phyloP scores from a whole-genome alignment of 345 rosid genomes.

The Crucihimalaya himalaica region DNA sequence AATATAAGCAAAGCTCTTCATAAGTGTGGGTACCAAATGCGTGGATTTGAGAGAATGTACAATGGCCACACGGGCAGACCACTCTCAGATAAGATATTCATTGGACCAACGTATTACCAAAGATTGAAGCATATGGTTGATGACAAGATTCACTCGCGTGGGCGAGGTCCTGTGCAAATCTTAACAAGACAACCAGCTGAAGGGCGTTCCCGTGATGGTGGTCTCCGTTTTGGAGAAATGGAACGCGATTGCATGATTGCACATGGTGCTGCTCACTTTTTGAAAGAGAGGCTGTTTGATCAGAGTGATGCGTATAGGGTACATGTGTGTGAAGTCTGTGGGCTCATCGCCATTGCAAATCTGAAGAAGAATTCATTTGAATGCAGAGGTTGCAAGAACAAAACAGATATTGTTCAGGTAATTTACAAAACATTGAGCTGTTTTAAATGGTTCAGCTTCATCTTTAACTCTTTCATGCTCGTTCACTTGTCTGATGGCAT shows the following conservation, averaged over 20 bases:
- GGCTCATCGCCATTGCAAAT: conserved; percentile 91
- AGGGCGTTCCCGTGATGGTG: conserved; percentile 98
- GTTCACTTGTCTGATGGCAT: conserved; percentile 13
- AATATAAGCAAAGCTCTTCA: conserved; percentile 98
- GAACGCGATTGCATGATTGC: conserved; percentile 99
- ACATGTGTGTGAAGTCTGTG: conserved; percentile 90
- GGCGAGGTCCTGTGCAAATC: conserved; percentile 95
- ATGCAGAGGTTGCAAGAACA: conserved; percentile 97
- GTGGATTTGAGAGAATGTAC: conserved; percentile 97
- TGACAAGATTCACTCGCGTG: conserved; percentile 98
- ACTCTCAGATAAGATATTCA: conserved; percentile 87
- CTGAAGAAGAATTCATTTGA: conserved; percentile 89
- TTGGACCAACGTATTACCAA: conserved; percentile 97
- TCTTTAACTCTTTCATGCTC: neutral
- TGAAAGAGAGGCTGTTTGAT: conserved; percentile 94
- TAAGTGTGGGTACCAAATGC: conserved; percentile 98
- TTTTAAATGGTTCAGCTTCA: neutral
- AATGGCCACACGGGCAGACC: conserved; percentile 95
- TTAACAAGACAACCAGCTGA: conserved; percentile 98
- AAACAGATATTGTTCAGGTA: conserved; percentile 93
- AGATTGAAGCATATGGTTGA: conserved; percentile 98
- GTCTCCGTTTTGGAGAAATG: conserved; percentile 97
- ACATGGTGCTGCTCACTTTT: conserved; percentile 92
- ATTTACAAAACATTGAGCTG: neutral
- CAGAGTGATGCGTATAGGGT: conserved; percentile 97